Evolutionary conservation across 106 monocot genomes (phyloP).

Genomic region (Agapanthus africanus): DNA sequence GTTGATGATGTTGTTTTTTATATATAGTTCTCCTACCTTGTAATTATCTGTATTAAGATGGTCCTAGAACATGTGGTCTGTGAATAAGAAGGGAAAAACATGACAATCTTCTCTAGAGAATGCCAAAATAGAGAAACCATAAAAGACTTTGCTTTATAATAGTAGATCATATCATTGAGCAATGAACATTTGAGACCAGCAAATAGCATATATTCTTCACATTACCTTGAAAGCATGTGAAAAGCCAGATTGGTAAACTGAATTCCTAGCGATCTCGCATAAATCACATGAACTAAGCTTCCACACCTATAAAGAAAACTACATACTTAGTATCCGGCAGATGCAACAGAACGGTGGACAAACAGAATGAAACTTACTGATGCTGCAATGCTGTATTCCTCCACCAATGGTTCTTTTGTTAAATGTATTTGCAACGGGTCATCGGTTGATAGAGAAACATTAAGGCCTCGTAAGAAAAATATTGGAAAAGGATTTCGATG

Average conservation of each 20-base stretch:
- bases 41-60: too few species aligned
- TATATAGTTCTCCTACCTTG: too few species aligned
- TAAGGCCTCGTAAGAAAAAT: constrained; percentile 86
- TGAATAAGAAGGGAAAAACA: background rate
- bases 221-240: constrained; percentile 95
- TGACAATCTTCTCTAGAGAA: background rate
- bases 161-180: background rate
- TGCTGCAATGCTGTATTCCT: constrained; percentile 99
- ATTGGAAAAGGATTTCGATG: constrained; percentile 89
- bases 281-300: constrained; percentile 93
- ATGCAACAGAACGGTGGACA: background rate
- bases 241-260: constrained; percentile 96
- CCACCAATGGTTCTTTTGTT: constrained; percentile 94
- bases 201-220: too few species aligned
- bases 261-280: constrained; percentile 94
- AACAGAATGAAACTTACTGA: constrained; percentile 43
- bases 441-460: constrained; percentile 96
- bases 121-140: background rate
- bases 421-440: constrained; percentile 97
- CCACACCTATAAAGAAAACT: constrained; percentile 60
- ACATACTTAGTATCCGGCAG: background rate
- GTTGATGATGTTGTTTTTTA: too few species aligned
- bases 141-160: background rate
- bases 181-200: too few species aligned
- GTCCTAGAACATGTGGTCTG: too few species aligned